These are phyloP conservation scores for Fusarium napiforme DNA, from an alignment of 2,329 filamentous ascomycete genomes.

Conservation along the genomic window DNA sequence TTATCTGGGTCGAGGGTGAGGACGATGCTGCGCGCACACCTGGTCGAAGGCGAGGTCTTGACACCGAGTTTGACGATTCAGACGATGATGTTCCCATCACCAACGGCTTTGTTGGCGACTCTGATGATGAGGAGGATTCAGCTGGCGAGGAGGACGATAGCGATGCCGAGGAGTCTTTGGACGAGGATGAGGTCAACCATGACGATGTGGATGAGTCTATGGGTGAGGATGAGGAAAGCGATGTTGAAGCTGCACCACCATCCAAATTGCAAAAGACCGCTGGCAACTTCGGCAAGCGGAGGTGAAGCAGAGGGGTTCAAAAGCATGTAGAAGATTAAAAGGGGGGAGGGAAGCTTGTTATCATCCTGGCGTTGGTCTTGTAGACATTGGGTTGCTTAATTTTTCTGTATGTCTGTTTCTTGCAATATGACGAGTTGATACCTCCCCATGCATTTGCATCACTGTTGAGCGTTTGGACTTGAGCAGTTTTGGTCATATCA, in stretches of 20 bases:
- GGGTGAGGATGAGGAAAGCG: constrained; percentile 67
- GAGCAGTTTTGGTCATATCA: constrained; percentile 9
- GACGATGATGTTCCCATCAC: constrained; percentile 65
- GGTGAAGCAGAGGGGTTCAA: constrained; percentile 23
- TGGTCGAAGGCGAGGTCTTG: constrained; percentile 49
- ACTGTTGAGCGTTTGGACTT: neutral
- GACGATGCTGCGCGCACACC: constrained; percentile 72
- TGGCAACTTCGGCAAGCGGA: constrained; percentile 36
- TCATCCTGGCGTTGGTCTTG: constrained; percentile 44
- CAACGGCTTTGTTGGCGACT: constrained; percentile 67
- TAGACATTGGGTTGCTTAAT: constrained; percentile 42
- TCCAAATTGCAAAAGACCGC: constrained; percentile 53
- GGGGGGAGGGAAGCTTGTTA: constrained; percentile 26
- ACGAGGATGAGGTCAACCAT: constrained; percentile 70
- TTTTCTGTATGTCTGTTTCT: constrained; percentile 42
- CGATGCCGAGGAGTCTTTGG: constrained; percentile 61
- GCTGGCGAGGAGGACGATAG: constrained; percentile 53
- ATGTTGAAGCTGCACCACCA: constrained; percentile 59
- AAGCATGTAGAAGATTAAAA: constrained; percentile 24
- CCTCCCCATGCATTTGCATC: constrained; percentile 28
- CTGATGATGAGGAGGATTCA: constrained; percentile 67
- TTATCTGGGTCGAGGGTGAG: constrained; percentile 90
- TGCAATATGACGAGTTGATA: constrained; percentile 46
- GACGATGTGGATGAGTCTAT: constrained; percentile 66
- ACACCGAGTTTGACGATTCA: constrained; percentile 55